phyloP scores from a whole-genome alignment of 2,329 filamentous ascomycete species.

The Didymella glomerata region DNA sequence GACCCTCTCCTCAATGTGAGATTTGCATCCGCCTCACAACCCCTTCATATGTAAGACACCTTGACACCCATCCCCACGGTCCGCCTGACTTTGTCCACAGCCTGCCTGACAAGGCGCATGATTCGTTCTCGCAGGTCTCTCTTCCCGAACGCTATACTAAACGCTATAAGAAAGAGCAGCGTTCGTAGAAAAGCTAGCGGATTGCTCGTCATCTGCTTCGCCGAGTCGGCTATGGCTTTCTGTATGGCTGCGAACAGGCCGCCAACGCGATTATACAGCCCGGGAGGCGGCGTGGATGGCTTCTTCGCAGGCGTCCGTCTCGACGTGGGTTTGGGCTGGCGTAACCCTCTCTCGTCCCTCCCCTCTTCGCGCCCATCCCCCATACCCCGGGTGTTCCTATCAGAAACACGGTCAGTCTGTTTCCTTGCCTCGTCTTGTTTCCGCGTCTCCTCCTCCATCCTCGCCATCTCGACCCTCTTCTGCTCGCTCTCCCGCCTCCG shows the following conservation, averaged over 20 bases:
- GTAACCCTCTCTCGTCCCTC: background rate
- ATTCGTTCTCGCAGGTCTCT: conserved; percentile 78
- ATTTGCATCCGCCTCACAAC: no score
- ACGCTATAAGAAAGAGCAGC: conserved; percentile 79
- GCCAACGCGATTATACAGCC: conserved; percentile 54
- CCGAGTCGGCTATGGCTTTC: conserved; percentile 60
- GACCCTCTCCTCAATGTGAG: no score
- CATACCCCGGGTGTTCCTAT: background rate
- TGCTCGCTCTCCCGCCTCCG: conserved; percentile 55
- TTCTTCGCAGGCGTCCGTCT: conserved; percentile 45
- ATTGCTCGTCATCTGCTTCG: conserved; percentile 62
- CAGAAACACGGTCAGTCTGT: background rate
- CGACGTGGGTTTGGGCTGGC: conserved; percentile 33
- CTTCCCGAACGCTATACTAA: conserved; percentile 79
- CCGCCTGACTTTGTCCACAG: conserved; percentile 81
- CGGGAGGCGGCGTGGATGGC: conserved; percentile 44
- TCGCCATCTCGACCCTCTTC: conserved; percentile 49
- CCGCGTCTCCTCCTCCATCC: conserved; percentile 54
- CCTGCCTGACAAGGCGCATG: conserved; percentile 70
- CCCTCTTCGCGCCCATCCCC: background rate
- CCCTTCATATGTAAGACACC: conserved; percentile 84
- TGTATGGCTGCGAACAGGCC: conserved; percentile 58
- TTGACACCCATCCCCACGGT: conserved; percentile 97
- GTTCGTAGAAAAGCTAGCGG: conserved; percentile 67
- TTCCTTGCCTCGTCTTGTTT: conserved; percentile 51